Base-by-base conservation (phyloP, 2,329 filamentous ascomycete genomes). In the Aspergillus sp. region DNA sequence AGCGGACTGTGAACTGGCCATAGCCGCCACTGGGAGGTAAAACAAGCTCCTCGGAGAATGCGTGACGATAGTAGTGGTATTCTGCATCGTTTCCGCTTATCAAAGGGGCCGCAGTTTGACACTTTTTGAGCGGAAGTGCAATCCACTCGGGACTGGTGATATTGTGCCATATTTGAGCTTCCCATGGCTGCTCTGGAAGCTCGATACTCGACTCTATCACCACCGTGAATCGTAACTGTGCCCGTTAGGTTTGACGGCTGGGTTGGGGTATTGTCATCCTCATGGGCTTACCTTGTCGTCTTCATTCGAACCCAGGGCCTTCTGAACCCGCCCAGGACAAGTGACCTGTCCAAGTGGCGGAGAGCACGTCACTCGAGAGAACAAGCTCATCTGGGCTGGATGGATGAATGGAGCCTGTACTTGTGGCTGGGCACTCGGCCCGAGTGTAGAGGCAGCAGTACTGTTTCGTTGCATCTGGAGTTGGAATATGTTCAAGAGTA, bases 281-380 rank as follows among this genome's bases (percentile, higher is more conserved):
- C 10, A 19, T 3, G 17, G n/a, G 16, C 61, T 55, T 51, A 71
- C 69, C 49, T 59, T 61, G 56, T 67, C 61, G 14, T 60, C 52
- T 22, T 57, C 45, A 16, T 55, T 54, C 3, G 53, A 59, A 26
- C 52, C 52, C 8, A 51, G 50, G 7, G 46, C 62, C 16, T 71
- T 63, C 51, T 71, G 67, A 16, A 68, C 61, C 36, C 72, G 65
- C 22, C 76, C 70, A 17, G 89, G 65, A 45, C 82, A 78, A 1
- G 89, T 91, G 20, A 88, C 80, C 66, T 92, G 88, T 2, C 86
- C 89, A 47, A 96, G 72, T 1, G 90, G 83, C 11, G 92, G 92
- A 63, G 84, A 86, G 54, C 79, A 83, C 4, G 78, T 80, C 13
- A 87, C 69, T 55, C 78, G 76, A 19, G 81, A 78, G 64, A 80